Conservation (phyloP, 768 basidiomycete genomes). For the Serendipita sp. region DNA sequence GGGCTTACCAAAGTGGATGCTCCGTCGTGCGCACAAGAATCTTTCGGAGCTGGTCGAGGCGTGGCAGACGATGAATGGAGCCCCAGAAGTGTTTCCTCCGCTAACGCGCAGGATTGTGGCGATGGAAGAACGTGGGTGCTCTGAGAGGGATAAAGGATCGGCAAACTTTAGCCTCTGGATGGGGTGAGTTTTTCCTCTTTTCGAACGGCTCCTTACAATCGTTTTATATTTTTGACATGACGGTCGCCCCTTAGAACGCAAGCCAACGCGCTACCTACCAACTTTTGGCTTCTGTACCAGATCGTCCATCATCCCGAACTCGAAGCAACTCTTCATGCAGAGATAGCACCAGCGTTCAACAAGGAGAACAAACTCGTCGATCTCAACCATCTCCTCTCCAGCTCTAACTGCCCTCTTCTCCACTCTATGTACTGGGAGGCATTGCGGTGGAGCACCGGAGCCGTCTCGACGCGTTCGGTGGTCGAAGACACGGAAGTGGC, state of each 20-base stretch:
- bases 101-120: not conserved
- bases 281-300: not conserved
- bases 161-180: slow-evolving; percentile 1
- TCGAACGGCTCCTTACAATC: not conserved
- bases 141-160: not conserved
- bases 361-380: not conserved
- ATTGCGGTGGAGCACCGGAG: not conserved
- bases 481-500: not conserved
- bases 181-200: not conserved
- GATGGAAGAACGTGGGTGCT: not conserved
- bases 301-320: not conserved
- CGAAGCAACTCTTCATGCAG: not conserved
- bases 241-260: not conserved
- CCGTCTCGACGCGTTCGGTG: not conserved
- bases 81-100: not conserved
- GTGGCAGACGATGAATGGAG: not conserved
- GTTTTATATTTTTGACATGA: no score
- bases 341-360: not conserved
- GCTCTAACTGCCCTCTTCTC: not conserved
- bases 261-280: not conserved
- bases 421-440: not conserved
- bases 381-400: slow-evolving; percentile 1
- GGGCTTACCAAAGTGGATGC: not conserved
- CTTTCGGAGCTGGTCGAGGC: not conserved
- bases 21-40: not conserved